Evolutionary conservation across 2,329 filamentous ascomycete species (phyloP).

Genomic region (Dactylellina leptospora): DNA sequence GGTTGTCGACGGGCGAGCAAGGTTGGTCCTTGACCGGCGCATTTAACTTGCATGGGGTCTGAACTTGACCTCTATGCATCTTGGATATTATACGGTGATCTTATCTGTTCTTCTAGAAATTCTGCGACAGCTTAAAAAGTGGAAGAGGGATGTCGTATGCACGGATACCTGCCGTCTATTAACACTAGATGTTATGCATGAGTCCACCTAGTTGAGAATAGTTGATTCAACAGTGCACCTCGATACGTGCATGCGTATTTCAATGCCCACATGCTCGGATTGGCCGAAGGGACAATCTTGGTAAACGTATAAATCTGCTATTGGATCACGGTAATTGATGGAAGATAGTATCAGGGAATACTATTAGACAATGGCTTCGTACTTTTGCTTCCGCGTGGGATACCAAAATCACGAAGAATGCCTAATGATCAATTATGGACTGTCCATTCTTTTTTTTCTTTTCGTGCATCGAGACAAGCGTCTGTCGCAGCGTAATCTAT

Average conservation of each 20-base stretch:
- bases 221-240: no score
- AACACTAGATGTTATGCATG: neutral
- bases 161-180: neutral
- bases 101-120: slow-evolving; percentile 9
- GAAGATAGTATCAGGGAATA: neutral
- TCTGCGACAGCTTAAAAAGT: neutral
- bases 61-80: no score
- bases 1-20: slow-evolving; percentile 6
- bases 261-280: no score
- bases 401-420: slow-evolving; percentile 13
- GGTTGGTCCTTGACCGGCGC: slow-evolving; percentile 9
- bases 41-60: slow-evolving; percentile 1
- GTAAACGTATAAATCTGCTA: neutral
- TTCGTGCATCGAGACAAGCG: no score
- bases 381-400: slow-evolving; percentile 34
- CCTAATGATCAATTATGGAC: neutral
- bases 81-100: no score
- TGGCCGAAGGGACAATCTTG: neutral
- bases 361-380: neutral
- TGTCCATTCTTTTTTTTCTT: slow-evolving; percentile 1
- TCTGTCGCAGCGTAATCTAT: neutral
- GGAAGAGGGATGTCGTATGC: slow-evolving; percentile 1
- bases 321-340: neutral
- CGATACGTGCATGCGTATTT: no score
- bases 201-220: no score